Percentiles rank a stretch among this genome's conserved stretches.
These are phyloP conservation scores for Puccinia brachypodii DNA, from an alignment of 1,284 basidiomycete species.

Conservation along the genomic window DNA sequence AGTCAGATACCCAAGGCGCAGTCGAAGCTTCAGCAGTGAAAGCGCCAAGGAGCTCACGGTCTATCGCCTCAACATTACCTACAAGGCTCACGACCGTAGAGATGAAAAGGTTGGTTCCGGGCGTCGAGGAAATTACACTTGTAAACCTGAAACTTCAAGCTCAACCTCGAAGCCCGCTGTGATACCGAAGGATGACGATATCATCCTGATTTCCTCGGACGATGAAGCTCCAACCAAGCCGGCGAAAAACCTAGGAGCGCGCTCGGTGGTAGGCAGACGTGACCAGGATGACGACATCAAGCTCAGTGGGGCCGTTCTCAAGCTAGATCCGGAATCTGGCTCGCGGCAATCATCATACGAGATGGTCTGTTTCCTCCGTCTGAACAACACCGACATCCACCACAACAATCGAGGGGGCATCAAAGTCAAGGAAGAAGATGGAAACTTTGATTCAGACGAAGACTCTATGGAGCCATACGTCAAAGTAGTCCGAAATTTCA, in stretches of 20 bases:
- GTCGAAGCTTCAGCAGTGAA: neutral
- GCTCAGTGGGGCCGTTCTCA: too few relatives aligned
- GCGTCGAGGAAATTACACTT: neutral
- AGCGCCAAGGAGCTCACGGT: neutral
- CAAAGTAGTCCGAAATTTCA: neutral
- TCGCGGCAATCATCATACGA: neutral
- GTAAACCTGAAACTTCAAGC: neutral
- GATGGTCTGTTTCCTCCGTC: neutral
- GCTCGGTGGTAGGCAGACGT: neutral
- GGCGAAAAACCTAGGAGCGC: neutral
- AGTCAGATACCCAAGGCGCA: neutral
- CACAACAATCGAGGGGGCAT: too few relatives aligned
- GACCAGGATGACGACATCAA: neutral
- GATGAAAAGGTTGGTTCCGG: neutral
- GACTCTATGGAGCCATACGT: neutral
- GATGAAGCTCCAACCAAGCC: neutral
- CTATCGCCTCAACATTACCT: neutral
- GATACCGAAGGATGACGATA: neutral
- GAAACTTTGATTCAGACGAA: neutral
- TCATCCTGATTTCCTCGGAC: constrained; percentile 7
- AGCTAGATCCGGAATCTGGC: too few relatives aligned
- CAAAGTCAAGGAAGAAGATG: neutral
- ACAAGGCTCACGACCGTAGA: neutral
- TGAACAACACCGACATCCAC: neutral
- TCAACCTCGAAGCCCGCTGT: neutral